Conservation (phyloP, 805 yeast genomes). For the Monosporozyma yasuniensis region DNA sequence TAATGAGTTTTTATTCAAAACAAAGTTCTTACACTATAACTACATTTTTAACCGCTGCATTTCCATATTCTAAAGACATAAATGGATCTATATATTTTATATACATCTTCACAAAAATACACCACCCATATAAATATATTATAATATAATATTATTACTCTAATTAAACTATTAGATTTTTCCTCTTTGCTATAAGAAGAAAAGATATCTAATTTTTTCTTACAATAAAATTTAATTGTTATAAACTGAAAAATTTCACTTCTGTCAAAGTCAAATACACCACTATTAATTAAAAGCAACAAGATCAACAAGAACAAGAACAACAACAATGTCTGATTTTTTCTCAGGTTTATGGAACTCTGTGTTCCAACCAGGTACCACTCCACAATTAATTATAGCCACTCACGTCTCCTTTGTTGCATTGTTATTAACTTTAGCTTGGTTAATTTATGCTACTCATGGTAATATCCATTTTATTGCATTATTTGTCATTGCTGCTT, state of each 20-base stretch:
- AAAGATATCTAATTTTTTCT: not conserved
- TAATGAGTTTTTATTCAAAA: too few relatives aligned
- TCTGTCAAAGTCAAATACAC: not conserved
- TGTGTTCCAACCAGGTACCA: slow-evolving; percentile 84
- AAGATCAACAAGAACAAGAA: not conserved
- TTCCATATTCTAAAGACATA: not conserved
- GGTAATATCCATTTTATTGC: slow-evolving; percentile 58
- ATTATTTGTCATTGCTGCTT: slow-evolving; percentile 45
- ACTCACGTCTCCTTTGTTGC: slow-evolving; percentile 76
- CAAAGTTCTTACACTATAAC: not conserved
- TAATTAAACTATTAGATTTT: too few relatives aligned
- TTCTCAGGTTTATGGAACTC: slow-evolving; percentile 73
- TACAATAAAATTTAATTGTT: not conserved
- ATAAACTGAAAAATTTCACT: not conserved
- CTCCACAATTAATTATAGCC: slow-evolving; percentile 81
- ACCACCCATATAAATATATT: not conserved
- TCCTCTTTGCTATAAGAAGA: too few relatives aligned
- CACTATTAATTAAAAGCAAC: not conserved
- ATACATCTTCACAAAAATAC: not conserved
- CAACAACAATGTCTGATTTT: slow-evolving; percentile 15
- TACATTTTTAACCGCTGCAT: not conserved
- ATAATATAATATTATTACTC: not conserved
- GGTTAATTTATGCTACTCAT: slow-evolving; percentile 51
- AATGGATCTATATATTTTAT: not conserved
- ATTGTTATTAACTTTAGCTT: slow-evolving; percentile 43